Evolutionary conservation across 1,284 basidiomycete species (phyloP).

Genomic region (Sanghuangporus baumii): DNA sequence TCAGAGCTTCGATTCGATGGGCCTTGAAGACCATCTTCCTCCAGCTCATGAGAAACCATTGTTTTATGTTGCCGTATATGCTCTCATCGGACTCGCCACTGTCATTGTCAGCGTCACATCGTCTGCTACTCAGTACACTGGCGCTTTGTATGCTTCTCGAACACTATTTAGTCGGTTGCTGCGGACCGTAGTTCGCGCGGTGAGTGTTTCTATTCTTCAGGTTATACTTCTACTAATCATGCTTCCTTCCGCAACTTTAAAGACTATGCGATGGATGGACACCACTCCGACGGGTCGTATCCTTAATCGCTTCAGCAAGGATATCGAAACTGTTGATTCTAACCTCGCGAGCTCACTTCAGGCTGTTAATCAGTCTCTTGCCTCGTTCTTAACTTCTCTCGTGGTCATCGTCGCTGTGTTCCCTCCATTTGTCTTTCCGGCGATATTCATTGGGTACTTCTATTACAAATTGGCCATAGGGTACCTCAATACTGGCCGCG

Average conservation of each 20-base stretch:
- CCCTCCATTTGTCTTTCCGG: conserved; percentile 70
- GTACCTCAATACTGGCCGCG: conserved; percentile 73
- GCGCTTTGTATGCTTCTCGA: conserved; percentile 54
- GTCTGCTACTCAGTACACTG: conserved; percentile 52
- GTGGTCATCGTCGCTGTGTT: conserved; percentile 47
- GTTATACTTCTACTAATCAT: too few species aligned
- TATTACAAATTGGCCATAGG: conserved; percentile 64
- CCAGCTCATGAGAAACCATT: conserved; percentile 49
- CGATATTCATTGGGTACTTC: conserved; percentile 54
- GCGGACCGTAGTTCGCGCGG: conserved; percentile 51
- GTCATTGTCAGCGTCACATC: conserved; percentile 42
- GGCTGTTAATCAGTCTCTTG: conserved; percentile 67
- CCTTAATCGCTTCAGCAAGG: conserved; percentile 67
- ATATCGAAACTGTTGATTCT: conserved; percentile 75
- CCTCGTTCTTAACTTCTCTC: conserved; percentile 65
- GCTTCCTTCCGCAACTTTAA: too few species aligned
- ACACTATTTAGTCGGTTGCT: conserved; percentile 53
- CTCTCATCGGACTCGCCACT: conserved; percentile 45
- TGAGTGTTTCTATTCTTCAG: not conserved
- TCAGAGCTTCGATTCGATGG: not conserved
- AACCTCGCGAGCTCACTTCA: conserved; percentile 65
- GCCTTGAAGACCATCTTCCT: conserved; percentile 27
- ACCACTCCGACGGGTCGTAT: conserved; percentile 38
- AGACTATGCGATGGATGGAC: conserved; percentile 32
- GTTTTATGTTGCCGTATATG: conserved; percentile 61